A percentile compares a stretch with the other conserved stretches of the same genome.
Evolutionary conservation across 768 basidiomycete genomes (phyloP).

Genomic region (Tulasnella calospora): DNA sequence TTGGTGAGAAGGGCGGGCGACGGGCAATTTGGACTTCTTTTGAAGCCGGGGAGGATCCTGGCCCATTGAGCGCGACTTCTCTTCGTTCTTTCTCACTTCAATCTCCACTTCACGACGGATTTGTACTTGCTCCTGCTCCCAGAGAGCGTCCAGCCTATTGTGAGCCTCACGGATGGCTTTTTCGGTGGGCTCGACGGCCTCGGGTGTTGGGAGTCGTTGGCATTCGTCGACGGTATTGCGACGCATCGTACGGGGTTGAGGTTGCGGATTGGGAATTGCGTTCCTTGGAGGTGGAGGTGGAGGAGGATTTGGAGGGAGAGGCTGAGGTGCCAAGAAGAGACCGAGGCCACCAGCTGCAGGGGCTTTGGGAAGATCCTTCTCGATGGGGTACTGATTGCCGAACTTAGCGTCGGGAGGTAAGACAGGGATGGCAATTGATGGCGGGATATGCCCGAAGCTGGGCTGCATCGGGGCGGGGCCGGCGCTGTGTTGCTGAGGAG

Average conservation of each 20-base stretch:
- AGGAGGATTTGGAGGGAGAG: background rate
- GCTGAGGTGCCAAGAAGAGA: conserved; percentile 11
- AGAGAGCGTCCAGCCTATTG: background rate
- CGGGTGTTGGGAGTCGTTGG: background rate
- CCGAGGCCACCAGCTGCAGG: conserved; percentile 14
- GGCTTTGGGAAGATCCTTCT: conserved; percentile 11
- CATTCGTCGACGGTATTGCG: conserved; percentile 18
- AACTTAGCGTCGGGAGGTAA: background rate
- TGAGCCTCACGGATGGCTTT: background rate
- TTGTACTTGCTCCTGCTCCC: conserved; percentile 23
- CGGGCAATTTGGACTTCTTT: conserved; percentile 12
- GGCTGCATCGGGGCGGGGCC: conserved; percentile 14
- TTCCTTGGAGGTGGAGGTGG: background rate
- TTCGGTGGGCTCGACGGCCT: background rate
- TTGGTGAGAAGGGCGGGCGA: background rate
- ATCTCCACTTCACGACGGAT: conserved; percentile 6
- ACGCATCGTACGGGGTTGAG: background rate
- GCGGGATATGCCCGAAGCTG: background rate
- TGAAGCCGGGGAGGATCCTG: background rate
- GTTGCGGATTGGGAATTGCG: background rate
- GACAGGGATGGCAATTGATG: background rate
- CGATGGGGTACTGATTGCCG: background rate
- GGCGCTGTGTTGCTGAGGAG: too few species aligned
- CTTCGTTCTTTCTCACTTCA: conserved; percentile 1
- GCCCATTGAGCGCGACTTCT: background rate